Base-by-base conservation (phyloP, 2,329 filamentous ascomycete species). In the Trichophyton benhamiae region DNA sequence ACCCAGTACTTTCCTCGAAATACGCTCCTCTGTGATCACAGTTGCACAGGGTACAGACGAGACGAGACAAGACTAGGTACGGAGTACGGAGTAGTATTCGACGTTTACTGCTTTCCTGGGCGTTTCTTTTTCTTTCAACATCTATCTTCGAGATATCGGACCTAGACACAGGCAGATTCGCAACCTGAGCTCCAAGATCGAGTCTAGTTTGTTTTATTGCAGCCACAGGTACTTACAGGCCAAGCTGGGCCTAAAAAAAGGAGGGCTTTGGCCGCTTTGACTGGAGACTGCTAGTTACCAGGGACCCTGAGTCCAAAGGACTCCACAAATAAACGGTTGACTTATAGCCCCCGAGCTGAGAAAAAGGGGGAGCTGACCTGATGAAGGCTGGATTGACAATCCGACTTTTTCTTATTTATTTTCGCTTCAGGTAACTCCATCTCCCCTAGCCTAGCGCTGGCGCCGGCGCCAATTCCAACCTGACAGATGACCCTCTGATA, bases 381-480 rank as follows among this genome's bases (percentile, higher is more conserved):
- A 20, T 22, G 49, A 38, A 36, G 17, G 27, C 49, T 33, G 49
- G 49, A 20, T n/a, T 15, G 20, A 27, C 20, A 49, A 15, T 17
- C 13, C 15, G 41, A n/a, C 6, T 5, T 44, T 44, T 38, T 38
- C n/a, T 44, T 44, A 38, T 38, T 38, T 38, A 13, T 38, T 17
- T 55, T 55, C 49, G 49, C 49, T 55, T 55, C 49, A 55, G 49
- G 30, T 55, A 55, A 55, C 49, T 55, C 49, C 49, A 55, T 55
- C 49, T 36, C 49, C 17, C 49, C 49, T 55, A 55, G 27, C 27
- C 49, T 55, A 38, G 49, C 27, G 49, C 49, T 4, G 17, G 48
- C 48, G 48, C 48, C 25, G n/a, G 49, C 30, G 49, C 17, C 49
- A 36, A 27, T 55, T 55, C 5, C 49, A 55, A 36, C 46, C 20